Percentiles rank a stretch among this genome's conserved stretches.
phyloP scores from a whole-genome alignment of 768 basidiomycete species.

The Amyloporia xantha region DNA sequence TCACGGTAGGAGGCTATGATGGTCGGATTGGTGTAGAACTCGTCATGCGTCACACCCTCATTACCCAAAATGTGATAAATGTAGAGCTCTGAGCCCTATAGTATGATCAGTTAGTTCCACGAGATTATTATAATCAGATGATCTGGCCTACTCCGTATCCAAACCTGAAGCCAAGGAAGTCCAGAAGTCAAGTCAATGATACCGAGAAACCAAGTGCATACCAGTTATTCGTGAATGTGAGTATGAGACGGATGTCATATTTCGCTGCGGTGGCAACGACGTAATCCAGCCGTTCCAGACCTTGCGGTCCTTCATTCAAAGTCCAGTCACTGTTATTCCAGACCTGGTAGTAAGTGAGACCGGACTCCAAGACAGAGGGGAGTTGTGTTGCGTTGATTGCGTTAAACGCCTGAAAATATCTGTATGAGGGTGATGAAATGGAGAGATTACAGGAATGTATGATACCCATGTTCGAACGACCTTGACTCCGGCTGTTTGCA shows the following conservation, averaged over 20 bases:
- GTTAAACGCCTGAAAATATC: constrained; percentile 36
- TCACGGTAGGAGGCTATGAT: constrained; percentile 25
- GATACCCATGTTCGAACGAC: constrained; percentile 50
- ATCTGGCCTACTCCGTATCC: constrained; percentile 53
- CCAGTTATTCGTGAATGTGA: constrained; percentile 55
- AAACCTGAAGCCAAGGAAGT: constrained; percentile 42
- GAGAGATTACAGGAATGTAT: too few species aligned
- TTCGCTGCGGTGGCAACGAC: constrained; percentile 43
- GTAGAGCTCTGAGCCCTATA: constrained; percentile 30
- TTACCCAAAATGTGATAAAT: constrained; percentile 23
- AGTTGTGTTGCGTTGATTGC: constrained; percentile 36
- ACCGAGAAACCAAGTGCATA: too few species aligned
- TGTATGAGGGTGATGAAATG: not conserved
- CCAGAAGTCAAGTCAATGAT: too few species aligned
- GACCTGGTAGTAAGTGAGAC: constrained; percentile 35
- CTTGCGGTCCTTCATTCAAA: constrained; percentile 47
- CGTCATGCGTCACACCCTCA: constrained; percentile 19
- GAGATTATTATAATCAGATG: not conserved
- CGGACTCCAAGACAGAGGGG: constrained; percentile 33
- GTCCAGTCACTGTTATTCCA: constrained; percentile 45
- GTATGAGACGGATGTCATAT: constrained; percentile 44
- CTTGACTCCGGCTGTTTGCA: constrained; percentile 42
- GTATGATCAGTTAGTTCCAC: not conserved
- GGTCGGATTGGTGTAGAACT: constrained; percentile 24
- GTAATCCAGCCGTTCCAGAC: constrained; percentile 45